Evolutionary conservation across 495 filamentous ascomycete species (phyloP).

Genomic region (Penicillium diatomitis): DNA sequence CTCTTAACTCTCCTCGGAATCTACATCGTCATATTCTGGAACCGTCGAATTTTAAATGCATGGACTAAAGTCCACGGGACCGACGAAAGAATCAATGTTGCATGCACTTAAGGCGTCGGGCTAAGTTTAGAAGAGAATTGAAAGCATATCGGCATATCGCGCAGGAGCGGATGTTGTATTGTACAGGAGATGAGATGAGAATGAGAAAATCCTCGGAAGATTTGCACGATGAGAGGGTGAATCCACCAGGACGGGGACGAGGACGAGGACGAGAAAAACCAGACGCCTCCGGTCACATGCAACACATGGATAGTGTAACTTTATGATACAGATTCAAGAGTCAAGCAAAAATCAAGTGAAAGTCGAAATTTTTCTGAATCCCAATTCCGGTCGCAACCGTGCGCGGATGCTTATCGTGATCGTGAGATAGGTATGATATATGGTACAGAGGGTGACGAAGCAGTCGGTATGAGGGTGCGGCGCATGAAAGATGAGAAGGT

Average conservation of each 20-base stretch:
- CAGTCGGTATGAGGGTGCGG: slow-evolving; percentile 6
- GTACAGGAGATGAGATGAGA: slow-evolving; percentile 33
- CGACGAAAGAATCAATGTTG: too few species aligned
- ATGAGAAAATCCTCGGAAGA: neutral
- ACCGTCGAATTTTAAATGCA: too few species aligned
- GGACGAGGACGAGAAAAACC: slow-evolving; percentile 16
- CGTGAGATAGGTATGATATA: slow-evolving; percentile 33
- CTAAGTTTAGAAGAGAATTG: neutral
- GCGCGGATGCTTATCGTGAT: slow-evolving; percentile 21
- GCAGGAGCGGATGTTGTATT: slow-evolving; percentile 24
- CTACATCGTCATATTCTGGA: too few species aligned
- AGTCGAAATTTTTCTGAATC: slow-evolving; percentile 11
- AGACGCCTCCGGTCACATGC: slow-evolving; percentile 28
- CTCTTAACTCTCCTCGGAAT: too few species aligned
- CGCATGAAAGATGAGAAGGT: neutral
- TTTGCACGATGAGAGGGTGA: too few species aligned
- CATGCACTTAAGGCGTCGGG: too few species aligned
- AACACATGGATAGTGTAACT: slow-evolving; percentile 17
- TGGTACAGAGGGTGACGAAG: slow-evolving; percentile 30
- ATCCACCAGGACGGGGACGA: too few species aligned
- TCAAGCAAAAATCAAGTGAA: slow-evolving; percentile 18
- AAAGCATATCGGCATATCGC: too few species aligned
- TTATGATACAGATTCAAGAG: slow-evolving; percentile 34
- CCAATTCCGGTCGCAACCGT: slow-evolving; percentile 19
- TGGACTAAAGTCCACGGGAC: too few species aligned